Evolutionary conservation across 208 protist species (phyloP).

Genomic region (Leishmania aethiopica): DNA sequence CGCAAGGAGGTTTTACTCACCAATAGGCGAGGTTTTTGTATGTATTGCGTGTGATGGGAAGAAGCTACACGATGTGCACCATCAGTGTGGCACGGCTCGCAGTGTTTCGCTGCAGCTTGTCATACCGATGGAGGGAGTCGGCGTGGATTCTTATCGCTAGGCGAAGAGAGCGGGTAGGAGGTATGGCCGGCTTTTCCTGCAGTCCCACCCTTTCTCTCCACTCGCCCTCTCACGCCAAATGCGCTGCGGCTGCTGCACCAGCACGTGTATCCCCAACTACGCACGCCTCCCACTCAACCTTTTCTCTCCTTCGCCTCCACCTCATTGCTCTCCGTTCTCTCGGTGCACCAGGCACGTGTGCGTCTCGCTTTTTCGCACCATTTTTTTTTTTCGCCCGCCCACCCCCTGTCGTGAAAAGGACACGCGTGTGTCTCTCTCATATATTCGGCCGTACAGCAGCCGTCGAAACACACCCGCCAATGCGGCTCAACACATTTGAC

Average conservation of each 20-base stretch:
- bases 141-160: background rate
- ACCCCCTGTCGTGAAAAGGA: too few species aligned
- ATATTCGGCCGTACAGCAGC: too few species aligned
- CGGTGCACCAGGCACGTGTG: background rate
- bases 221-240: background rate
- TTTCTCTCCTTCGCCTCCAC: background rate
- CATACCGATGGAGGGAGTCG: background rate
- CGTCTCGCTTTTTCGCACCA: background rate
- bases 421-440: too few species aligned
- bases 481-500: too few species aligned
- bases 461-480: too few species aligned
- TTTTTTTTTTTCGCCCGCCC: too few species aligned
- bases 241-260: background rate
- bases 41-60: background rate
- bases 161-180: background rate
- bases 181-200: background rate
- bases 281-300: background rate
- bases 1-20: background rate
- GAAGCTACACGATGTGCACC: background rate
- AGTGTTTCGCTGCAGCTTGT: background rate
- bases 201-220: background rate
- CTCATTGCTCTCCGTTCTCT: background rate
- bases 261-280: background rate
- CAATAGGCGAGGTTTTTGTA: background rate
- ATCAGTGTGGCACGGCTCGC: background rate